Percentiles rank a stretch among this genome's conserved stretches.
Evolutionary conservation across 768 basidiomycete genomes (phyloP).

Genomic region (Pleurotus sapidus): DNA sequence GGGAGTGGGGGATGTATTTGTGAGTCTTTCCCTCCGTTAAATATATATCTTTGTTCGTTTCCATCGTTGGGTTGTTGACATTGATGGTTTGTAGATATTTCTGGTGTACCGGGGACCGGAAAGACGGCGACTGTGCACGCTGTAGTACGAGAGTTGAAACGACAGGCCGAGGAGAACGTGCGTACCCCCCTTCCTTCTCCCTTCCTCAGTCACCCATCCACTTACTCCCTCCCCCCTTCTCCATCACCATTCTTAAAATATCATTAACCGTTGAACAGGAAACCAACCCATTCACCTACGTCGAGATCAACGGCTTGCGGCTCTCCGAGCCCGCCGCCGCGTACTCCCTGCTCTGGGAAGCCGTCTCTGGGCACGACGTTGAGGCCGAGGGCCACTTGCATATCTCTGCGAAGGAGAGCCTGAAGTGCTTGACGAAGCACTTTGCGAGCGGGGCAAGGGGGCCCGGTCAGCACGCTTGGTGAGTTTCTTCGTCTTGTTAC

Average conservation of each 20-base stretch:
- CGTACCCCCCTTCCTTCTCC: neutral
- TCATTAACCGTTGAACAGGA: constrained; percentile 49
- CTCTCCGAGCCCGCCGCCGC: constrained; percentile 93
- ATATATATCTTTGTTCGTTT: neutral
- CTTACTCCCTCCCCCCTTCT: neutral
- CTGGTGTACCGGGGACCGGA: constrained; percentile 97
- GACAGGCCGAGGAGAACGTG: constrained; percentile 82
- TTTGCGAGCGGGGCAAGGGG: constrained; percentile 70
- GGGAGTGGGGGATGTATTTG: constrained; percentile 96
- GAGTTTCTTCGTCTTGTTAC: constrained; percentile 20
- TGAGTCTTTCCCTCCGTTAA: constrained; percentile 36
- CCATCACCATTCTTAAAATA: neutral
- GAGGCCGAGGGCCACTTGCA: constrained; percentile 59
- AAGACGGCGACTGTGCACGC: constrained; percentile 98
- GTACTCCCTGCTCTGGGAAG: constrained; percentile 91
- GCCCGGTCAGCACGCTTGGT: constrained; percentile 90
- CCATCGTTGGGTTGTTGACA: too few species aligned
- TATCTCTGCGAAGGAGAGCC: constrained; percentile 75
- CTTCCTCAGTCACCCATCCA: neutral
- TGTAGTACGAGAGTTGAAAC: constrained; percentile 84
- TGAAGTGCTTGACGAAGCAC: constrained; percentile 73
- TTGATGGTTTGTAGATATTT: constrained; percentile 65
- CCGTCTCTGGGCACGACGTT: constrained; percentile 78
- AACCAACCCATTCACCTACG: constrained; percentile 90
- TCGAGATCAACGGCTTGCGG: constrained; percentile 95